A percentile compares a stretch with the other conserved stretches of the same genome.
Conservation (phyloP, 768 basidiomycete genomes). For the Boletus subcaerulescens region DNA sequence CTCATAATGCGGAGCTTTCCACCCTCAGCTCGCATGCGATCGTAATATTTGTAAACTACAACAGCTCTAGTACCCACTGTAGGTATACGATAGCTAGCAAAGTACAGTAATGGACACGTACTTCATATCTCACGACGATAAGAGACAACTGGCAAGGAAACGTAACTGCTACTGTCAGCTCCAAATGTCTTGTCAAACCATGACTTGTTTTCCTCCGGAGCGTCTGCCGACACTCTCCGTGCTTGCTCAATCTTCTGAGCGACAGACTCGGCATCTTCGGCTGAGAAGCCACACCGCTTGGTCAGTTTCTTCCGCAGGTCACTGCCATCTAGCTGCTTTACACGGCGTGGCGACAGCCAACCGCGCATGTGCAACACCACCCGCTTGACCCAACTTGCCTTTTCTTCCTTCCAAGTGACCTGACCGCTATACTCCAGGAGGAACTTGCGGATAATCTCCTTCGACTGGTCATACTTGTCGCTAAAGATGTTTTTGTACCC, state of each 20-base stretch:
- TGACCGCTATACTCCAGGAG: slow-evolving; percentile 16
- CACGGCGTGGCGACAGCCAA: slow-evolving; percentile 20
- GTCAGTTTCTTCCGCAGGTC: slow-evolving; percentile 21
- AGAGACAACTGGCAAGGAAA: slow-evolving; percentile 12
- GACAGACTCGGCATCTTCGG: slow-evolving; percentile 18
- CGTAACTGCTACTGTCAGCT: slow-evolving; percentile 3
- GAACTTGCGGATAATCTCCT: slow-evolving; percentile 17
- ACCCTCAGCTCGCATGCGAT: too few species aligned
- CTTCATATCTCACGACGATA: slow-evolving; percentile 1
- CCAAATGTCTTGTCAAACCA: slow-evolving; percentile 22
- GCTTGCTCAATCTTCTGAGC: slow-evolving; percentile 18
- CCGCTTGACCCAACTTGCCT: slow-evolving; percentile 24
- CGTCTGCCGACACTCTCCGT: slow-evolving; percentile 1
- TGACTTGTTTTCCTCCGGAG: slow-evolving; percentile 10
- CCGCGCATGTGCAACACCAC: slow-evolving; percentile 23
- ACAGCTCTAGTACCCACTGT: not conserved
- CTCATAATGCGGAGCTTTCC: not conserved
- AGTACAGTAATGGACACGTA: not conserved
- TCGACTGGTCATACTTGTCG: slow-evolving; percentile 36
- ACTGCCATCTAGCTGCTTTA: slow-evolving; percentile 7
- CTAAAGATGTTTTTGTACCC: slow-evolving; percentile 17
- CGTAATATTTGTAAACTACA: slow-evolving; percentile 2
- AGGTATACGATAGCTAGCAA: not conserved
- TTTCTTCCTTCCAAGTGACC: slow-evolving; percentile 25
- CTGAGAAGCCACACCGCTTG: slow-evolving; percentile 22